Base-by-base conservation (phyloP, 2,329 filamentous ascomycete species). In the Cladophialophora psammophila region DNA sequence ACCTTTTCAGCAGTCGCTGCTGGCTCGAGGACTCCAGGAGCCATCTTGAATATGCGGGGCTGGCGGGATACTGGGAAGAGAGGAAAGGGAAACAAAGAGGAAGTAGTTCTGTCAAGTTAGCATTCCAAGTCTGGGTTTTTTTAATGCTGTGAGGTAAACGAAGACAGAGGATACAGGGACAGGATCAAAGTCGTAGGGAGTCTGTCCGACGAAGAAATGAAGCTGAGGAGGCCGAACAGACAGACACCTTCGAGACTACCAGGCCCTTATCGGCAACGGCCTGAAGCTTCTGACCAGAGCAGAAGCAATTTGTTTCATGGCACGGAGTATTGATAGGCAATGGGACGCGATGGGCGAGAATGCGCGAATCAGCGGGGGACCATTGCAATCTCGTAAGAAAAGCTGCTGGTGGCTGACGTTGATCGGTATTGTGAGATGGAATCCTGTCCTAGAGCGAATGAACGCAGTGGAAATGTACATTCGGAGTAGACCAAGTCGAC, bases 21-120 rank as follows among this genome's bases (percentile, higher is more conserved):
- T 32, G 79, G 76, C 60, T 75, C 74, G 13, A 86, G 76, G 59
- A 86, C 78, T 56, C 85, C 86, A 42, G 87, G 86, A 62, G 87
- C 86, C 87, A 90, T 90, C 45, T 38, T 18, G 59, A 20, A 26
- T 50, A 26, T 26, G 20, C 18, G 34, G 32, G 32, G 35, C 18
- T 2, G 9, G 42, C 61, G 56, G 36, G 12, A 38, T 20, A 45
- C 52, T 34, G 36, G 20, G 42, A 53, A 35, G 20, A 48, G 5
- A 1, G 60, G 38, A 34, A 35, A 58, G 32, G 26, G 26, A 31
- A 59, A 40, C 40, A 53, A 34, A 20, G 35, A 42, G 13, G 42
- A 6, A 31, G 42, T 15, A 40, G 36, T 50, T 58, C 68, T 68
- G 63, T 56, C 50, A 50, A 12, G 52, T 68, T 42, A 70, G 68